These are phyloP conservation scores for Naumovozyma castellii DNA, from an alignment of 805 yeast genomes.

Conservation along the genomic window DNA sequence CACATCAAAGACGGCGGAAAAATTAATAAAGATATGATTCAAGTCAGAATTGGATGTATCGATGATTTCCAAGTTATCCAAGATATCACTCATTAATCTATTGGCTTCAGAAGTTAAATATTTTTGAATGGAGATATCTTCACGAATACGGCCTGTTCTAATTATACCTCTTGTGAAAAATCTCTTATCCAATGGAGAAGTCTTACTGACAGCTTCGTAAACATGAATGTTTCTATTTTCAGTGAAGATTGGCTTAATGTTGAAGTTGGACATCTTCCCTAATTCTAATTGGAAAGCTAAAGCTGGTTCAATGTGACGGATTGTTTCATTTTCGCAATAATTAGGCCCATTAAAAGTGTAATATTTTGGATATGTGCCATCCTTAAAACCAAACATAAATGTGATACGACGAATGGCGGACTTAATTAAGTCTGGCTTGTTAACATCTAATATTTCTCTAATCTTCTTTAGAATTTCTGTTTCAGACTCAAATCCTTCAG, in stretches of 20 bases:
- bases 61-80: slow-evolving; percentile 88
- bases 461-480: slow-evolving; percentile 56
- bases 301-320: slow-evolving; percentile 98
- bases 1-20: slow-evolving; percentile 89
- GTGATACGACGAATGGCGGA: slow-evolving; percentile 87
- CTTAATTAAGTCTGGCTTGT: slow-evolving; percentile 56
- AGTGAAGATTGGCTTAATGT: slow-evolving; percentile 88
- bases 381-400: slow-evolving; percentile 72
- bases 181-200: slow-evolving; percentile 86
- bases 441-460: slow-evolving; percentile 53
- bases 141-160: slow-evolving; percentile 89
- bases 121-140: slow-evolving; percentile 86
- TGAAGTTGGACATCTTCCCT: slow-evolving; percentile 87
- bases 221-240: slow-evolving; percentile 97
- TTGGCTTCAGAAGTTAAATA: slow-evolving; percentile 94
- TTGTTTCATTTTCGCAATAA: slow-evolving; percentile 78
- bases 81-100: slow-evolving; percentile 88
- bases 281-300: slow-evolving; percentile 94
- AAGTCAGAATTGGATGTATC: slow-evolving; percentile 92
- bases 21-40: slow-evolving; percentile 94
- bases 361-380: slow-evolving; percentile 88
- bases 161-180: slow-evolving; percentile 96
- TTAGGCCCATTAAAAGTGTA: slow-evolving; percentile 89
- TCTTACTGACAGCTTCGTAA: slow-evolving; percentile 92
- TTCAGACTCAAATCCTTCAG: slow-evolving; percentile 69